These are phyloP conservation scores for Bertia moriformis DNA, from an alignment of 2,329 filamentous ascomycete genomes.

Conservation along the genomic window DNA sequence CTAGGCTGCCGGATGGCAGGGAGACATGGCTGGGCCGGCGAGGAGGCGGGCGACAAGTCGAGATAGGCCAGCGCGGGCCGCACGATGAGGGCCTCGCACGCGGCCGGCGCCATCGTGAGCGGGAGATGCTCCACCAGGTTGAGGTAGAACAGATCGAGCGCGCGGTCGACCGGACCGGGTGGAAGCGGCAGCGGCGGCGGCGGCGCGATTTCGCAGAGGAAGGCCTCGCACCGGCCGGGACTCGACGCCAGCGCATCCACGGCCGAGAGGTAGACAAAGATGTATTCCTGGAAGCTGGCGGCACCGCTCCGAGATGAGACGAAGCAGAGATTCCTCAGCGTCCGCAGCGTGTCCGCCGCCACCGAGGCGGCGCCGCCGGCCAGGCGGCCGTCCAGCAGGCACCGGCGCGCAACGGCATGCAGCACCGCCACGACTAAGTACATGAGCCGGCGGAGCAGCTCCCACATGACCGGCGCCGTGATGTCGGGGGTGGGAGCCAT, in stretches of 20 bases:
- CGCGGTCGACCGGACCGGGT: conserved; percentile 51
- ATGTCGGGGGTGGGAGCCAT: conserved; percentile 44
- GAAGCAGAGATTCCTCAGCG: conserved; percentile 67
- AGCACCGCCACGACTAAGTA: conserved; percentile 64
- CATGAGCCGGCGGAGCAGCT: conserved; percentile 58
- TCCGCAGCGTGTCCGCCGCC: conserved; percentile 57
- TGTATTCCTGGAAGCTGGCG: conserved; percentile 67
- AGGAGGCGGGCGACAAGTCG: conserved; percentile 35
- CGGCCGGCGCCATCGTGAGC: conserved; percentile 46
- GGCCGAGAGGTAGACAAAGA: conserved; percentile 68
- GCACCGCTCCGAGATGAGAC: conserved; percentile 63
- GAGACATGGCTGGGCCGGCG: conserved; percentile 23
- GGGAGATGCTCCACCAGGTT: conserved; percentile 77
- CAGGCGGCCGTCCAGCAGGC: conserved; percentile 33
- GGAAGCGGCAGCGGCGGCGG: conserved; percentile 35
- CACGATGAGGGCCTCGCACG: conserved; percentile 61
- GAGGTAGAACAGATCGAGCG: conserved; percentile 75
- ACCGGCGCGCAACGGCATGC: conserved; percentile 57
- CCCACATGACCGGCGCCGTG: conserved; percentile 62
- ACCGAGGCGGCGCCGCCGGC: conserved; percentile 29
- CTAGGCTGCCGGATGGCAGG: conserved; percentile 25
- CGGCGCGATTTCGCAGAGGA: conserved; percentile 47
- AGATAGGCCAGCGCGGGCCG: conserved; percentile 65
- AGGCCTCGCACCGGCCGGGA: conserved; percentile 46
- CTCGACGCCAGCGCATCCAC: conserved; percentile 71